phyloP scores from a whole-genome alignment of 2,329 filamentous ascomycete species.

The Fusarium paranaense region DNA sequence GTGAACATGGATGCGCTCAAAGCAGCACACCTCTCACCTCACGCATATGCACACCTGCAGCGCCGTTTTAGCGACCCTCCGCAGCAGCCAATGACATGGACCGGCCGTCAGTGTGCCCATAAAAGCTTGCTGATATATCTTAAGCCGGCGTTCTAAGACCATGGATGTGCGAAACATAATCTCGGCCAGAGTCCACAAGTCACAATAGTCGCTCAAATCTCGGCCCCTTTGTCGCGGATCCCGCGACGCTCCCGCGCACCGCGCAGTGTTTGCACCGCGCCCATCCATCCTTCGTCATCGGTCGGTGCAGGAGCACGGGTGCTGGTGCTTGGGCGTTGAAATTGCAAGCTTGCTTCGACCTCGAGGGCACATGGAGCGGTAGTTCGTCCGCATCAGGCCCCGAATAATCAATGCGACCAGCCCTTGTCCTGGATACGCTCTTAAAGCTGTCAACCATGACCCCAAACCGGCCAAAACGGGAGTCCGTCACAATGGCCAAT shows the following conservation, averaged over 20 bases:
- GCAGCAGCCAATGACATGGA: conserved; percentile 33
- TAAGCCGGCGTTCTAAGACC: conserved; percentile 41
- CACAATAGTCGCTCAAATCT: conserved; percentile 35
- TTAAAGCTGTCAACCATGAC: conserved; percentile 6
- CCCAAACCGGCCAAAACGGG: conserved; percentile 13
- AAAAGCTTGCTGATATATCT: conserved; percentile 42
- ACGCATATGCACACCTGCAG: conserved; percentile 44
- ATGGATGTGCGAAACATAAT: conserved; percentile 47
- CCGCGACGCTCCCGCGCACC: conserved; percentile 18
- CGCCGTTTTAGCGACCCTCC: conserved; percentile 43
- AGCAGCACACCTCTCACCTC: conserved; percentile 23
- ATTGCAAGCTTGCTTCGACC: conserved; percentile 22
- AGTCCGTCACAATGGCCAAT: conserved; percentile 13
- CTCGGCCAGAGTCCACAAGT: conserved; percentile 42
- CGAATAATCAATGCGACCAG: conserved; percentile 20
- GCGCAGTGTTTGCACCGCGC: conserved; percentile 32
- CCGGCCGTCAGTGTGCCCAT: conserved; percentile 25
- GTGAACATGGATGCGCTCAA: conserved; percentile 34
- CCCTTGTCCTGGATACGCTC: conserved; percentile 26
- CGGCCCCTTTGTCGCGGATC: conserved; percentile 39
- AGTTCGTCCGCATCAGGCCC: conserved; percentile 29
- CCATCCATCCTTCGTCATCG: conserved; percentile 37
- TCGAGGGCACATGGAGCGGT: conserved; percentile 30
- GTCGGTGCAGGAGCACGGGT: conserved; percentile 15
- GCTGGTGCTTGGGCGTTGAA: conserved; percentile 30